phyloP scores from a whole-genome alignment of 2,329 filamentous ascomycete species.

The Cladosporium sp. region DNA sequence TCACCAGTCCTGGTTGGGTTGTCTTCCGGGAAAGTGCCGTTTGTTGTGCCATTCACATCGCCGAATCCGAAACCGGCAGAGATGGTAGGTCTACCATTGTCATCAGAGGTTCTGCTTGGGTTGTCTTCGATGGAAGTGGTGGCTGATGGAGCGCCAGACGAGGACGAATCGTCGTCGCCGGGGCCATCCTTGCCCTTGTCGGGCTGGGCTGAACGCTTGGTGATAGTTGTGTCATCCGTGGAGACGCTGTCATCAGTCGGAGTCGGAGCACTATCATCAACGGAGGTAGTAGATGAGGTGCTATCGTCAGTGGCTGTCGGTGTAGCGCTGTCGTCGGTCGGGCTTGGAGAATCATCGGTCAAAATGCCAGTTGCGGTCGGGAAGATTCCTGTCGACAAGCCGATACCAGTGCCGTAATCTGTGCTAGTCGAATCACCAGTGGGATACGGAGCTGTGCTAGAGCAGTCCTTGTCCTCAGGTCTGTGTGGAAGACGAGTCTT shows the following conservation, averaged over 20 bases:
- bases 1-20: not conserved
- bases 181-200: slow-evolving; percentile 7
- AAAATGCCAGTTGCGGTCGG: not conserved
- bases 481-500: slow-evolving; percentile 1
- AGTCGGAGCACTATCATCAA: not conserved
- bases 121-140: not conserved
- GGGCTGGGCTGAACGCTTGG: not conserved
- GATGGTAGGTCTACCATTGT: not conserved
- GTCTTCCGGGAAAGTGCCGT: not conserved
- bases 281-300: not conserved
- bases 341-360: not conserved
- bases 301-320: not conserved
- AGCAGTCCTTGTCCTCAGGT: slow-evolving; percentile 6
- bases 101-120: not conserved
- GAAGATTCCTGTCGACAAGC: not conserved
- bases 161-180: not conserved
- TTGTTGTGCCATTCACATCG: not conserved
- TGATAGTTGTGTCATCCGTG: not conserved
- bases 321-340: not conserved
- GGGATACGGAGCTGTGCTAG: not conserved
- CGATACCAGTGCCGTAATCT: not conserved
- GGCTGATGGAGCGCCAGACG: not conserved
- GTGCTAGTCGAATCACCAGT: not conserved
- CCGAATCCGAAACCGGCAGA: not conserved
- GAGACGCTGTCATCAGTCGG: not conserved